These are phyloP conservation scores for Tolypocladium pustulatum DNA, from an alignment of 2,329 filamentous ascomycete genomes.

Conservation along the genomic window DNA sequence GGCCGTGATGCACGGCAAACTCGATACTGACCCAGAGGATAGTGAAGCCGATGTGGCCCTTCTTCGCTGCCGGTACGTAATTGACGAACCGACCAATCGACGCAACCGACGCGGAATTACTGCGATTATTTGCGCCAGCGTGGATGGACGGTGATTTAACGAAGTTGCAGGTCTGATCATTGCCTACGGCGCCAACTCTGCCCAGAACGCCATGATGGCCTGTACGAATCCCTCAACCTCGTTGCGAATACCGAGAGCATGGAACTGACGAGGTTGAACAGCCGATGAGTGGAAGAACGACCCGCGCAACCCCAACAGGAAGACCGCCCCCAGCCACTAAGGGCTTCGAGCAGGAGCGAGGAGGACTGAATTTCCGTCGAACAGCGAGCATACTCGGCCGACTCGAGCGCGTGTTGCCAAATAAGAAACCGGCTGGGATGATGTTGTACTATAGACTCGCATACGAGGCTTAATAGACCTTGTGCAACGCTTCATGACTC, in stretches of 20 bases:
- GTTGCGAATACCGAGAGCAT: not conserved
- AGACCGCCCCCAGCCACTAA: slow-evolving; percentile 35
- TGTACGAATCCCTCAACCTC: slow-evolving; percentile 41
- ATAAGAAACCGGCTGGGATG: slow-evolving; percentile 15
- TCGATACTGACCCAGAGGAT: slow-evolving; percentile 20
- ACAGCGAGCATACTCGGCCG: slow-evolving; percentile 15
- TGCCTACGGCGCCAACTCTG: slow-evolving; percentile 82
- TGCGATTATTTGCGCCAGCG: not conserved
- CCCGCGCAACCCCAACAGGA: slow-evolving; percentile 68
- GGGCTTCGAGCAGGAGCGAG: slow-evolving; percentile 9
- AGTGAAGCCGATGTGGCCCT: slow-evolving; percentile 88
- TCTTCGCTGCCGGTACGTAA: slow-evolving; percentile 84
- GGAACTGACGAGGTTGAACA: slow-evolving; percentile 28
- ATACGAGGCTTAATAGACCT: slow-evolving; percentile 23
- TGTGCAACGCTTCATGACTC: slow-evolving; percentile 8
- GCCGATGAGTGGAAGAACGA: slow-evolving; percentile 96
- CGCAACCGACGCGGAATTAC: not conserved
- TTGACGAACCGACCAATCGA: slow-evolving; percentile 6
- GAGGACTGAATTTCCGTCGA: slow-evolving; percentile 6
- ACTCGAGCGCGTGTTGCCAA: slow-evolving; percentile 9
- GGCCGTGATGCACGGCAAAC: slow-evolving; percentile 7
- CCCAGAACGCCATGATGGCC: slow-evolving; percentile 65
- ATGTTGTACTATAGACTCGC: slow-evolving; percentile 33
- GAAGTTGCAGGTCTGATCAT: slow-evolving; percentile 62
- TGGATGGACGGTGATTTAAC: not conserved